Conservation (phyloP, 2,329 filamentous ascomycete species). For the Paecilomyces sp. region DNA sequence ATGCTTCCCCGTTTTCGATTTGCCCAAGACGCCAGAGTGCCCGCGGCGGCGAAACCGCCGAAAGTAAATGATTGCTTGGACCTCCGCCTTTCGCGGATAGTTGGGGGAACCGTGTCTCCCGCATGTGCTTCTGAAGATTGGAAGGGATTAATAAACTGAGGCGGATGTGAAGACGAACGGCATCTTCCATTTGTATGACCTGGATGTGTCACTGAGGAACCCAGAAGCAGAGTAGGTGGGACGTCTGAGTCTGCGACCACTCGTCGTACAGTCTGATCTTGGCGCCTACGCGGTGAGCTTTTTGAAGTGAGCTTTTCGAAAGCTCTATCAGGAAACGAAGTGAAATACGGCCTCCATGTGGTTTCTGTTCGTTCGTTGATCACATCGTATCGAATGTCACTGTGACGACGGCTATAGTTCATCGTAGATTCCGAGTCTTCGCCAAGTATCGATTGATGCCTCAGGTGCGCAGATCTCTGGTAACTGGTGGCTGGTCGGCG, state of each 20-base stretch:
- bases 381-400: constrained; percentile 1
- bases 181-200: constrained; percentile 19
- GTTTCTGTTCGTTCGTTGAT: constrained; percentile 2
- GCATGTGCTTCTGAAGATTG: constrained; percentile 5
- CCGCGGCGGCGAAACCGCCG: constrained; percentile 33
- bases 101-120: background rate
- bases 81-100: constrained; percentile 3
- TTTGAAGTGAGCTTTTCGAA: constrained; percentile 31
- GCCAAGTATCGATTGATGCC: constrained; percentile 32
- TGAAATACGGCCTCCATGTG: constrained; percentile 35
- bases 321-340: constrained; percentile 16
- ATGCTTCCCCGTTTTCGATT: constrained; percentile 27
- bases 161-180: constrained; percentile 9
- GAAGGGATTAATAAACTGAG: constrained; percentile 28
- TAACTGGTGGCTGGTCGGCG: constrained; percentile 58
- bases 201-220: constrained; percentile 26
- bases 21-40: constrained; percentile 30
- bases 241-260: constrained; percentile 38
- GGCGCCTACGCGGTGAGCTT: constrained; percentile 18
- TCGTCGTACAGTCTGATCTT: constrained; percentile 30
- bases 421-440: constrained; percentile 8
- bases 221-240: constrained; percentile 44
- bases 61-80: constrained; percentile 46
- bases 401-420: constrained; percentile 2
- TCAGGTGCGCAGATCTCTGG: constrained; percentile 51